A percentile compares a stretch with the other conserved stretches of the same genome.
Evolutionary conservation across 768 basidiomycete genomes (phyloP).

Genomic region (Suillus weaverae): DNA sequence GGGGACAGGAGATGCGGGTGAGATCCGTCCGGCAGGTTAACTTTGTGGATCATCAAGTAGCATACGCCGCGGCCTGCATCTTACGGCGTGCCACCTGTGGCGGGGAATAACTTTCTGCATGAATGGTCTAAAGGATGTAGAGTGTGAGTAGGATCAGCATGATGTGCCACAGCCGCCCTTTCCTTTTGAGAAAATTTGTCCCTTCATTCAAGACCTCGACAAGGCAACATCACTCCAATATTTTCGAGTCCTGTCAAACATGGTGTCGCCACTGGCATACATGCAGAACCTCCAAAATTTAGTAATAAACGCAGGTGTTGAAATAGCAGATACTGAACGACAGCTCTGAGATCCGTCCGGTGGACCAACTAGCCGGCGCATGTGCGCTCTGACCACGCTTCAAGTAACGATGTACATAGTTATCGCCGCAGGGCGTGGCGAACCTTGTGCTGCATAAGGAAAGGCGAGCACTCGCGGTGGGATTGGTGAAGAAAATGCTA

Average conservation of each 20-base stretch:
- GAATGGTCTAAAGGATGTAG: background rate
- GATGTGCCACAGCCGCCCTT: background rate
- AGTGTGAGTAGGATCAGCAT: background rate
- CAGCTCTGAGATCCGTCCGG: background rate
- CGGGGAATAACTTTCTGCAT: background rate
- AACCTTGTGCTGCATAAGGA: background rate
- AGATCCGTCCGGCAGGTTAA: conserved; percentile 2
- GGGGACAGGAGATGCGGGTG: background rate
- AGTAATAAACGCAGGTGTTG: background rate
- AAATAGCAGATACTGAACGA: background rate
- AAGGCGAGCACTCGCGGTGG: background rate
- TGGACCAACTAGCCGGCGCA: background rate
- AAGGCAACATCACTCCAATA: background rate
- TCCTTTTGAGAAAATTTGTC: background rate
- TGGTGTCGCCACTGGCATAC: background rate
- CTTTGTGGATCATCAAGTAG: background rate
- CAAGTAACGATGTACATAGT: background rate
- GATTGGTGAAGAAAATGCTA: background rate
- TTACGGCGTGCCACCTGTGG: background rate
- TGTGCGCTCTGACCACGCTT: background rate
- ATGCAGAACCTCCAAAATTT: background rate
- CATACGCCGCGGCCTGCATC: background rate
- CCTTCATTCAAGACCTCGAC: background rate
- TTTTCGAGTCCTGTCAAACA: background rate
- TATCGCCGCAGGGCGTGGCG: background rate